Conservation (phyloP, 164 flowering plant species). For the Akebia trifoliata region DNA sequence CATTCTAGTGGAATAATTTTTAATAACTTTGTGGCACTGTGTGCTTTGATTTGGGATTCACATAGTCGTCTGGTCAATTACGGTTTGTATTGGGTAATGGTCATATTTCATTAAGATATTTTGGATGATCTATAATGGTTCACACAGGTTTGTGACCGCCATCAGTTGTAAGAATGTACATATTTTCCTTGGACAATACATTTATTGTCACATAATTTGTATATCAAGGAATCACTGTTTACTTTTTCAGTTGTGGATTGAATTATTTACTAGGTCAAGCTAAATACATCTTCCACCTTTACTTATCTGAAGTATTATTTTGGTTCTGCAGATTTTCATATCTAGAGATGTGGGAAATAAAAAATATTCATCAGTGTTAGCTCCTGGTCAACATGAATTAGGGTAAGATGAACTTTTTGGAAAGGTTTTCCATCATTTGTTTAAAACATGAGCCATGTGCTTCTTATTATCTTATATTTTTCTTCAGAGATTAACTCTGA, state of each 20-base stretch:
- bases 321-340: conserved; percentile 73
- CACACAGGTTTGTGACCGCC: too few species aligned
- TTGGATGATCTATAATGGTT: not conserved
- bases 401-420: conserved; percentile 53
- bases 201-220: too few species aligned
- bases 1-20: too few species aligned
- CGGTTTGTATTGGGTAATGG: too few species aligned
- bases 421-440: not conserved
- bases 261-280: not conserved
- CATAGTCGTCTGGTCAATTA: too few species aligned
- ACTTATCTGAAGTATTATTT: conserved; percentile 8
- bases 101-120: too few species aligned
- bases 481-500: too few species aligned
- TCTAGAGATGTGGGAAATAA: conserved; percentile 89
- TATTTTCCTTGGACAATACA: too few species aligned
- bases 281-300: not conserved
- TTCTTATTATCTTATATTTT: not conserved
- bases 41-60: too few species aligned
- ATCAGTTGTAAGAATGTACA: too few species aligned
- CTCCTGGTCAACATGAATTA: conserved; percentile 94
- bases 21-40: too few species aligned
- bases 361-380: conserved; percentile 86
- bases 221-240: too few species aligned
- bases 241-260: not conserved
- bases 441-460: not conserved